Conservation (phyloP, 257 asterid species). For the Leonotis leonurus region DNA sequence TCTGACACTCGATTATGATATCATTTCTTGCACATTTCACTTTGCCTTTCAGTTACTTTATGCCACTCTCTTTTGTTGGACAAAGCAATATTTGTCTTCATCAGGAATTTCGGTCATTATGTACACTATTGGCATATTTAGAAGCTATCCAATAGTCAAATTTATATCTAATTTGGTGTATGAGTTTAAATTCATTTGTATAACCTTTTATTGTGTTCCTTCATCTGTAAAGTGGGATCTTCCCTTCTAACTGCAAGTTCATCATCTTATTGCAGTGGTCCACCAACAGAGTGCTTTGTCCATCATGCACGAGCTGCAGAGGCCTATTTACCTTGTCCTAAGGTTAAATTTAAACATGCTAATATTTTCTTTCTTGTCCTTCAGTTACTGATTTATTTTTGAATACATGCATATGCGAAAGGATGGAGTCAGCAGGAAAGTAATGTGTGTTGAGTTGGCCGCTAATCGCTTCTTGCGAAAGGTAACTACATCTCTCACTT, state of each 20-base stretch:
- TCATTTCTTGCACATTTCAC: not conserved
- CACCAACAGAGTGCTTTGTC: constrained; percentile 91
- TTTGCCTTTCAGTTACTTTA: constrained; percentile 2
- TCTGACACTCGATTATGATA: not conserved
- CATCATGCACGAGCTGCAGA: constrained; percentile 87
- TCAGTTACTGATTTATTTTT: not conserved
- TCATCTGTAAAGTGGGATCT: not conserved
- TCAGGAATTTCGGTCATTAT: not conserved
- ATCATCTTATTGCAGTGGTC: constrained; percentile 60
- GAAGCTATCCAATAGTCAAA: not conserved
- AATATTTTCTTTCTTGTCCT: not conserved
- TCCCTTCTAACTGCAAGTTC: constrained; percentile 11
- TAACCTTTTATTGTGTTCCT: not conserved
- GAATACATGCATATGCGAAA: constrained; percentile 11
- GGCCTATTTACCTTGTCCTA: constrained; percentile 51
- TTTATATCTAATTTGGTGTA: constrained; percentile 4
- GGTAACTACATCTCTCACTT: constrained; percentile 42
- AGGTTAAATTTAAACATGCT: constrained; percentile 40
- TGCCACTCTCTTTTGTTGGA: constrained; percentile 6
- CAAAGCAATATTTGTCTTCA: not conserved
- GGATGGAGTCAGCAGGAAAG: constrained; percentile 47
- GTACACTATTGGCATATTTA: not conserved
- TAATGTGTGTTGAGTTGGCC: constrained; percentile 88
- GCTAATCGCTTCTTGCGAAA: constrained; percentile 95
- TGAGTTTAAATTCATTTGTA: not conserved